Evolutionary conservation across 1,139 yeast genomes (phyloP).

Genomic region (Oligophagozyma castellii): DNA sequence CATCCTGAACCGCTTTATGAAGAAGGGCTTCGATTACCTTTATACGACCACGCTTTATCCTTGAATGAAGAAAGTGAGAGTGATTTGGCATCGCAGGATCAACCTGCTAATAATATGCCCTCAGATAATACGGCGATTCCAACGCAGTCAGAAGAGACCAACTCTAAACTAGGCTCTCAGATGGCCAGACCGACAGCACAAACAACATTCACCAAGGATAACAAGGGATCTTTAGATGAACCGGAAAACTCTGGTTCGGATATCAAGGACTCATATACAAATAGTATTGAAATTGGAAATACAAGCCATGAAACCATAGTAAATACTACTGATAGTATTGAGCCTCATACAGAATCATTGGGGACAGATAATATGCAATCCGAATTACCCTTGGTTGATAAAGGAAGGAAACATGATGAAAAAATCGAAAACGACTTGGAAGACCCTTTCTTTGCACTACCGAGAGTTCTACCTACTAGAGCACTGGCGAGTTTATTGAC

Average conservation of each 20-base stretch:
- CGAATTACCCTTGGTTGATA: conserved; percentile 1
- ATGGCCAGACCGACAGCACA: no score
- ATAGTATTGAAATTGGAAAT: neutral
- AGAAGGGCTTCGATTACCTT: conserved; percentile 50
- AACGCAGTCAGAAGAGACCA: neutral
- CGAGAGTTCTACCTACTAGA: conserved; percentile 27
- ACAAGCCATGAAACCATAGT: conserved; percentile 1
- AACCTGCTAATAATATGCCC: no score
- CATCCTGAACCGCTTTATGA: conserved; percentile 59
- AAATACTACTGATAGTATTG: conserved; percentile 3
- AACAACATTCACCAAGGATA: neutral
- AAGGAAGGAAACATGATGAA: conserved; percentile 6
- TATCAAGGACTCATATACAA: no score
- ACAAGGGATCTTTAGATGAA: neutral
- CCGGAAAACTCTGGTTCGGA: neutral
- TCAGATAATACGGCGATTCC: no score
- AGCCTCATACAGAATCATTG: neutral
- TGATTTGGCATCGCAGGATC: no score
- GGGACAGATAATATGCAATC: neutral
- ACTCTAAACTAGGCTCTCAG: neutral
- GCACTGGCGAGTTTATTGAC: conserved; percentile 8
- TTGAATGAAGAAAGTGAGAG: conserved; percentile 18
- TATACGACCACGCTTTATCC: conserved; percentile 47
- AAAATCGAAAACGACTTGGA: conserved; percentile 21
- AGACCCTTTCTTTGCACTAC: conserved; percentile 57